These are phyloP conservation scores for Tetradesmus lagerheimii DNA, from an alignment of 139 green algal genomes.

Conservation along the genomic window DNA sequence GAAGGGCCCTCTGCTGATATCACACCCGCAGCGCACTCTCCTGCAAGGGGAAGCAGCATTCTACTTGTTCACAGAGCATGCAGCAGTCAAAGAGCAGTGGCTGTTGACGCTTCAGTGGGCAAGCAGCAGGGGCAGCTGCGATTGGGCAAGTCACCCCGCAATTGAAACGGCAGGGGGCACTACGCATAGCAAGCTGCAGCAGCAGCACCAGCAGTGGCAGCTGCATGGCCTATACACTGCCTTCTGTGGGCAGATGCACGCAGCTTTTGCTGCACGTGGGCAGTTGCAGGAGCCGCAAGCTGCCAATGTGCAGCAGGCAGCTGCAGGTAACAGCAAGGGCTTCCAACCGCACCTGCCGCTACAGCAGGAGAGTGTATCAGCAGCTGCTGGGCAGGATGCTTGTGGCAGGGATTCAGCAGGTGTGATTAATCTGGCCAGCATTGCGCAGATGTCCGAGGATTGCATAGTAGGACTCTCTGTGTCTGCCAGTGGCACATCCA, in stretches of 20 bases:
- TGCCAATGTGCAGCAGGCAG: neutral
- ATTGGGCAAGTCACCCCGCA: neutral
- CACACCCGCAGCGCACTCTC: slow-evolving; percentile 55
- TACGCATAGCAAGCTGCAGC: neutral
- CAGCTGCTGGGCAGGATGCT: neutral
- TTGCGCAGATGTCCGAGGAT: neutral
- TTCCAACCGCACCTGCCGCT: neutral
- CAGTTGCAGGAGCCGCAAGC: neutral
- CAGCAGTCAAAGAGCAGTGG: slow-evolving; percentile 24
- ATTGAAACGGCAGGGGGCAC: neutral
- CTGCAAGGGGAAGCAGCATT: neutral
- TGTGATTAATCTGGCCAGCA: neutral
- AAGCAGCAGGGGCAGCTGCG: neutral
- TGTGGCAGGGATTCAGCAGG: neutral
- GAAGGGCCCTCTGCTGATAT: slow-evolving; percentile 67
- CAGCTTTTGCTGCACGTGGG: neutral
- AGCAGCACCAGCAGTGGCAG: neutral
- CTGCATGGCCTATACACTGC: neutral
- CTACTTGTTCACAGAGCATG: slow-evolving; percentile 24
- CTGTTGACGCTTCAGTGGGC: slow-evolving; percentile 12
- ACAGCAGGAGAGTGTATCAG: neutral
- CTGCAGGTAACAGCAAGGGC: neutral
- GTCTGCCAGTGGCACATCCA: neutral
- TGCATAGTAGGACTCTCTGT: neutral
- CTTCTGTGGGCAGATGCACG: neutral